Conservation (phyloP, 305 asterid species). For the Fraxinus sp. region DNA sequence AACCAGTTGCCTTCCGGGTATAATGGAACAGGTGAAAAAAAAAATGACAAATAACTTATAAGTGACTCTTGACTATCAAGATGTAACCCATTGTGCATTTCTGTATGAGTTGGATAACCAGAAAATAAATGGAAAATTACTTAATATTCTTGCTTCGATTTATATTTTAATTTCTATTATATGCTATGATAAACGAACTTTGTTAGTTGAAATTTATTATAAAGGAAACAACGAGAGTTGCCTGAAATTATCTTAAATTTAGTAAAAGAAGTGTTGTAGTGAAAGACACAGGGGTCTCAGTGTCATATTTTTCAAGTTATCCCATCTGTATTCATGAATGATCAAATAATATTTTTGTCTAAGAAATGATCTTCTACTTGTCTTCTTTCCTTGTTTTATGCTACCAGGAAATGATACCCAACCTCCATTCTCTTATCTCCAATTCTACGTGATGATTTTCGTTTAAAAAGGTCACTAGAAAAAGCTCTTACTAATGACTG, state of each 20-base stretch:
- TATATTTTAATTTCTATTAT: background rate
- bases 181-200: background rate
- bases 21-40: background rate
- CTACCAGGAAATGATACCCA: background rate
- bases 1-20: background rate
- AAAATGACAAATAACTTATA: background rate
- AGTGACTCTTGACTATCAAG: background rate
- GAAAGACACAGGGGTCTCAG: background rate
- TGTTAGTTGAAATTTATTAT: background rate
- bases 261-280: background rate
- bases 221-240: background rate
- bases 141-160: background rate
- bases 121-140: background rate
- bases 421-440: background rate
- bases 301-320: background rate
- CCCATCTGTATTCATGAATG: background rate
- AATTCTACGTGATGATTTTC: background rate
- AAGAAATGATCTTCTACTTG: background rate
- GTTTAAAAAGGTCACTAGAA: background rate
- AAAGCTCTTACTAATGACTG: background rate
- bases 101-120: background rate
- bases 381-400: background rate
- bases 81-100: background rate
- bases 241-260: background rate
- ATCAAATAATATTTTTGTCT: background rate